Percentiles rank a stretch among this genome's conserved stretches.
Evolutionary conservation across 2,329 filamentous ascomycete species (phyloP).

Genomic region (Iodosphaeria phyllophila): DNA sequence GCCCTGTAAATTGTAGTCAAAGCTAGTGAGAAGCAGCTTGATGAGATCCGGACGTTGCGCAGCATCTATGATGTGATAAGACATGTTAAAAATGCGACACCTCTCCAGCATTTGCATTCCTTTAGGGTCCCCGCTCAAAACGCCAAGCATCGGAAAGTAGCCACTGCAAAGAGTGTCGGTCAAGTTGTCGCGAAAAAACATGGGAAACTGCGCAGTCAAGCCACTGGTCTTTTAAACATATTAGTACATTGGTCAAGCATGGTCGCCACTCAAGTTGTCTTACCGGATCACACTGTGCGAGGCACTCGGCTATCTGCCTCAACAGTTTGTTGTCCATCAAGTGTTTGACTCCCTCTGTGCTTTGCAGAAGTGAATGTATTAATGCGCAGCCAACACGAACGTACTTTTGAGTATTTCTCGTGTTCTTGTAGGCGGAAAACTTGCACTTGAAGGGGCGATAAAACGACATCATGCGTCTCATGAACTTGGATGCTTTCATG

Average conservation of each 20-base stretch:
- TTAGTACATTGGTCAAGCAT: background rate
- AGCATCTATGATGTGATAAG: conserved; percentile 92
- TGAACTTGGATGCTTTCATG: conserved; percentile 85
- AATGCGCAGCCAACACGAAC: conserved; percentile 77
- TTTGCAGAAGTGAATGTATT: conserved; percentile 73
- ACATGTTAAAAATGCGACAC: conserved; percentile 99
- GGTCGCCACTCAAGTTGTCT: conserved; percentile 8
- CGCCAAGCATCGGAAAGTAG: conserved; percentile 85
- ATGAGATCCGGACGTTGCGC: conserved; percentile 84
- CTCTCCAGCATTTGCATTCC: conserved; percentile 81
- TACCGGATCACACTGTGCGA: conserved; percentile 86
- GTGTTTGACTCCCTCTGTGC: conserved; percentile 66
- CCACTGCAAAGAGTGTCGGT: conserved; percentile 76
- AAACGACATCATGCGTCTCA: conserved; percentile 87
- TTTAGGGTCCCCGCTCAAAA: conserved; percentile 63
- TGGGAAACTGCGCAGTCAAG: conserved; percentile 62
- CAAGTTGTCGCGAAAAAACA: conserved; percentile 76
- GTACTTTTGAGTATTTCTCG: conserved; percentile 85
- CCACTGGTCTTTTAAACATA: conserved; percentile 35
- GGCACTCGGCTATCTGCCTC: conserved; percentile 83
- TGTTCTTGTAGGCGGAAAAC: conserved; percentile 80
- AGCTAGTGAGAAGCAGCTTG: conserved; percentile 69
- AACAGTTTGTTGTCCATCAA: conserved; percentile 83
- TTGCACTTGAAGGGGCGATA: conserved; percentile 94
- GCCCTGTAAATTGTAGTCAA: conserved; percentile 78